These are phyloP conservation scores for Tetrapisispora pingtungensis DNA, from an alignment of 805 yeast genomes.

Conservation along the genomic window DNA sequence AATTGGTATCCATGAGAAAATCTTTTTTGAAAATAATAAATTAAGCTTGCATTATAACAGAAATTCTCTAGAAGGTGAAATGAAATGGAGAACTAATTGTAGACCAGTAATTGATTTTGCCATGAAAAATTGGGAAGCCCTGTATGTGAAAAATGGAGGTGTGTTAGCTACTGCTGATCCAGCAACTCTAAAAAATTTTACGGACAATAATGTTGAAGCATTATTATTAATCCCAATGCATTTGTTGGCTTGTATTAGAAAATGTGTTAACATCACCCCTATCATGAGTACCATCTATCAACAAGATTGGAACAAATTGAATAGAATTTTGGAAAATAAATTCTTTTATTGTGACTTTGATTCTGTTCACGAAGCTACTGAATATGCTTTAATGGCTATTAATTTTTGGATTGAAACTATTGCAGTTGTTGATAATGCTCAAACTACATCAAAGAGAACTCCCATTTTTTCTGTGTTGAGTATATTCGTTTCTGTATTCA, in stretches of 20 bases:
- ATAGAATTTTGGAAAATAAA: constrained; percentile 34
- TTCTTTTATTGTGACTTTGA: constrained; percentile 43
- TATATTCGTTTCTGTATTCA: constrained; percentile 45
- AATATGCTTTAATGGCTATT: constrained; percentile 47
- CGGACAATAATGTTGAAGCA: constrained; percentile 45
- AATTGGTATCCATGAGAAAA: constrained; percentile 57
- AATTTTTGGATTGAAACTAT: constrained; percentile 65
- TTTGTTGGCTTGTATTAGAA: constrained; percentile 56
- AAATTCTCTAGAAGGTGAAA: constrained; percentile 37
- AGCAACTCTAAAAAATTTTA: constrained; percentile 21
- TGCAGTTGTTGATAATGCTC: constrained; percentile 50
- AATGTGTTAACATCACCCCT: constrained; percentile 52
- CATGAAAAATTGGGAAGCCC: constrained; percentile 57
- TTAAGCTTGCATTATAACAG: constrained; percentile 22
- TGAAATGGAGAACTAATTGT: constrained; percentile 56
- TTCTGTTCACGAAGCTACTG: constrained; percentile 53
- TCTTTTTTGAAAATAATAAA: constrained; percentile 41
- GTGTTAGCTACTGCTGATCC: constrained; percentile 40
- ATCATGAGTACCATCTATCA: constrained; percentile 50
- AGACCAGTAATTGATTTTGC: constrained; percentile 50
- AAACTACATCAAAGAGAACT: constrained; percentile 57
- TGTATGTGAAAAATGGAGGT: constrained; percentile 56
- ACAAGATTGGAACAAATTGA: constrained; percentile 64
- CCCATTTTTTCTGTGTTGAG: constrained; percentile 71
- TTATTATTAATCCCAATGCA: constrained; percentile 59